These are phyloP conservation scores for Hyphodiscus sp. DNA, from an alignment of 2,329 filamentous ascomycete genomes.

Conservation along the genomic window DNA sequence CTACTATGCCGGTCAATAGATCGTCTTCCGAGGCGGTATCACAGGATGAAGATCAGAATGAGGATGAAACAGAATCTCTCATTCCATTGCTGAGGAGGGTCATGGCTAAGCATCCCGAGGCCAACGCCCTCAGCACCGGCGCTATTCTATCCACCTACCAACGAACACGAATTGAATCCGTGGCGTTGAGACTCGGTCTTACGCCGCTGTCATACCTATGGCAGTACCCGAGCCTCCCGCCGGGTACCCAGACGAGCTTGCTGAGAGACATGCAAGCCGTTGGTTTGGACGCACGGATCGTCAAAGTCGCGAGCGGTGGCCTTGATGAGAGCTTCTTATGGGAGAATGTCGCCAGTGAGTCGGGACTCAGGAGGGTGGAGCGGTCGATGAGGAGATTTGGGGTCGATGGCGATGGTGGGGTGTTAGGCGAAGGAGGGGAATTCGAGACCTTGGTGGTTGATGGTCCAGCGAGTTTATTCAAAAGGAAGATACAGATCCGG, in stretches of 20 bases:
- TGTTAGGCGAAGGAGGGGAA: conserved; percentile 89
- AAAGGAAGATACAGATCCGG: conserved; percentile 57
- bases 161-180: conserved; percentile 88
- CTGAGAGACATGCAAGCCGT: conserved; percentile 74
- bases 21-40: conserved; percentile 9
- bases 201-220: conserved; percentile 81
- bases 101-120: conserved; percentile 63
- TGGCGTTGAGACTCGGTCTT: conserved; percentile 78
- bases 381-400: conserved; percentile 62
- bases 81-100: conserved; percentile 66
- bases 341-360: conserved; percentile 62
- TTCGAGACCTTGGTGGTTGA: conserved; percentile 89
- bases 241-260: conserved; percentile 43
- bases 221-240: conserved; percentile 75
- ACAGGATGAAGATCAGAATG: conserved; percentile 33
- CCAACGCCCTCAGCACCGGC: conserved; percentile 82
- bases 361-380: conserved; percentile 41
- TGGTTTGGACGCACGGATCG: conserved; percentile 79
- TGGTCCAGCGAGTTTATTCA: conserved; percentile 70
- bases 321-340: conserved; percentile 76
- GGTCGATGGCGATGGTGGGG: conserved; percentile 55
- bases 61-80: conserved; percentile 86
- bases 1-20: neutral
- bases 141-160: conserved; percentile 95
- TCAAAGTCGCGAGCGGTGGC: conserved; percentile 91